Conservation (phyloP, 352 stramenopile genomes). For the Plasmopara halstedii region DNA sequence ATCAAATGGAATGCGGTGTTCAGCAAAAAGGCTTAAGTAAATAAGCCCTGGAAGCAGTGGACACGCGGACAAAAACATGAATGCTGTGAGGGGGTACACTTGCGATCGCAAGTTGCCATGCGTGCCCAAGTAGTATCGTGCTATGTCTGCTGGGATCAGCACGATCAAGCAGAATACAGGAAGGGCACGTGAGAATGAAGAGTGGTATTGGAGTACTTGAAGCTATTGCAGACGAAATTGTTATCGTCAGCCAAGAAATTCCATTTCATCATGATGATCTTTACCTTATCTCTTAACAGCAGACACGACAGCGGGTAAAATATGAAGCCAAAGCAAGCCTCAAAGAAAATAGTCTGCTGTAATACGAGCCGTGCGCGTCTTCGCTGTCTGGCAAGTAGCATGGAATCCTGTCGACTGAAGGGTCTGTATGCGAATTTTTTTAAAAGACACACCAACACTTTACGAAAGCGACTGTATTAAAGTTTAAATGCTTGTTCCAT, state of each 20-base stretch:
- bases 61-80: constrained; percentile 60
- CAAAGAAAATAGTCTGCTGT: constrained; percentile 52
- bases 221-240: constrained; percentile 14
- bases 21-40: constrained; percentile 44
- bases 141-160: constrained; percentile 33
- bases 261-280: not conserved
- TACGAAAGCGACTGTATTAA: constrained; percentile 21
- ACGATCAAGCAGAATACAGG: constrained; percentile 38
- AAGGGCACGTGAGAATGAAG: constrained; percentile 30
- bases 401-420: constrained; percentile 6
- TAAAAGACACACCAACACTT: not conserved
- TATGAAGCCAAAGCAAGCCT: constrained; percentile 42
- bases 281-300: constrained; percentile 56
- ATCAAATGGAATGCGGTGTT: constrained; percentile 49
- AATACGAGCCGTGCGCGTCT: constrained; percentile 37
- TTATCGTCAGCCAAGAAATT: not conserved
- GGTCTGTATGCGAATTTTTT: constrained; percentile 11
- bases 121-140: constrained; percentile 52
- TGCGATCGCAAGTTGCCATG: constrained; percentile 46
- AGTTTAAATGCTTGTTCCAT: constrained; percentile 1
- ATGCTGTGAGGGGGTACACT: constrained; percentile 59
- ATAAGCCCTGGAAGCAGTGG: constrained; percentile 45
- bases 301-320: constrained; percentile 59
- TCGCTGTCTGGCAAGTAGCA: constrained; percentile 30
- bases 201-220: constrained; percentile 28